Percentiles rank a stretch among this genome's conserved stretches.
Evolutionary conservation across 2,329 filamentous ascomycete genomes (phyloP).

Genomic region (Hypoxylon sp.): DNA sequence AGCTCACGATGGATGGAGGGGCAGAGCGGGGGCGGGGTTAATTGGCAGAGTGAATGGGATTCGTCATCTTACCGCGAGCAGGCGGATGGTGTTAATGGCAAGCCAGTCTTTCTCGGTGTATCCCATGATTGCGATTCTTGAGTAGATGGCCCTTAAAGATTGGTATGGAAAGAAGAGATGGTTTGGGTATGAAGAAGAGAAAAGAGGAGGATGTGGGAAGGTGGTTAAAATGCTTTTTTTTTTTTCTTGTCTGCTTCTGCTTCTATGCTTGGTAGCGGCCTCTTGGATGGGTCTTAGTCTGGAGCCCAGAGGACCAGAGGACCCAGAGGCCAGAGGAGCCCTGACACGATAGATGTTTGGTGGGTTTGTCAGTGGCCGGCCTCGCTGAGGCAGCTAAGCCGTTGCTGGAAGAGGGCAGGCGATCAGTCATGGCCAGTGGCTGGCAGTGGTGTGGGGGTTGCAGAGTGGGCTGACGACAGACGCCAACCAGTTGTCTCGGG

Average conservation of each 20-base stretch:
- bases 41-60: neutral
- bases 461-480: no score
- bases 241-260: conserved; percentile 7
- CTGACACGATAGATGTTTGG: conserved; percentile 27
- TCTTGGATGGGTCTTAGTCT: conserved; percentile 21
- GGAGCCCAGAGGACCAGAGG: neutral
- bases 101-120: conserved; percentile 87
- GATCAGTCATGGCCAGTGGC: conserved; percentile 23
- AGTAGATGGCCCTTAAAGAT: conserved; percentile 27
- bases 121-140: conserved; percentile 72
- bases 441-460: conserved; percentile 3
- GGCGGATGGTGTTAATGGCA: conserved; percentile 97
- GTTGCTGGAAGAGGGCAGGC: neutral
- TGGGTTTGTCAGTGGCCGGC: neutral
- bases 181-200: conserved; percentile 35
- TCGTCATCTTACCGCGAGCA: conserved; percentile 79
- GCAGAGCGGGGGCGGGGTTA: conserved; percentile 46
- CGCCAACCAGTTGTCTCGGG: conserved; percentile 4
- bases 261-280: conserved; percentile 17
- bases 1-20: conserved; percentile 46
- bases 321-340: neutral
- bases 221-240: conserved; percentile 39
- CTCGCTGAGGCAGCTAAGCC: conserved; percentile 1
- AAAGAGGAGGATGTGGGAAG: conserved; percentile 38
- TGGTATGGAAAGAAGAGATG: conserved; percentile 24